phyloP scores from a whole-genome alignment of 2,329 filamentous ascomycete genomes.

The Monosporascus ibericus region DNA sequence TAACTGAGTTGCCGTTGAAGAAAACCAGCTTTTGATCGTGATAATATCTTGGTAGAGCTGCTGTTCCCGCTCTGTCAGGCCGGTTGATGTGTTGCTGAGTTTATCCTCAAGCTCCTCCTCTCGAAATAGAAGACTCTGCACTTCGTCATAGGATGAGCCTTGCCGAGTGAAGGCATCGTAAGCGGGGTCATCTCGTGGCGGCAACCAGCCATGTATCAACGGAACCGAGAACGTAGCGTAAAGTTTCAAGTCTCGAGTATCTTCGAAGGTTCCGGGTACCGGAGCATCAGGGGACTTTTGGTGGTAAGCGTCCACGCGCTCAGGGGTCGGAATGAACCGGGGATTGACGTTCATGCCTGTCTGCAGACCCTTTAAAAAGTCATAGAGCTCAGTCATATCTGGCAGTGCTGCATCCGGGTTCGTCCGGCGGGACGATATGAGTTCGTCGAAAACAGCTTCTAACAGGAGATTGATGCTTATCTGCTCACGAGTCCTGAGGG shows the following conservation, averaged over 20 bases:
- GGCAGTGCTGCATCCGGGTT: slow-evolving; percentile 61
- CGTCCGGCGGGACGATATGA: slow-evolving; percentile 70
- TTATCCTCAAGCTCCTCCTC: slow-evolving; percentile 86
- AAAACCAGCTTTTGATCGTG: slow-evolving; percentile 78
- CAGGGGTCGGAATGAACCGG: slow-evolving; percentile 61
- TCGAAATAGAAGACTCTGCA: slow-evolving; percentile 79
- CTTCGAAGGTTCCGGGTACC: slow-evolving; percentile 71
- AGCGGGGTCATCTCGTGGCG: slow-evolving; percentile 58
- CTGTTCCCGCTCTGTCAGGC: slow-evolving; percentile 68
- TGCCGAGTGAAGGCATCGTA: slow-evolving; percentile 66
- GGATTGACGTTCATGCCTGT: slow-evolving; percentile 99
- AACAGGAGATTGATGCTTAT: slow-evolving; percentile 80
- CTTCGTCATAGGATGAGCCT: slow-evolving; percentile 84
- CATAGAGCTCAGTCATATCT: slow-evolving; percentile 81
- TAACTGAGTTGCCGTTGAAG: slow-evolving; percentile 75
- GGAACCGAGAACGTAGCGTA: slow-evolving; percentile 87
- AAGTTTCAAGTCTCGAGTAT: slow-evolving; percentile 81
- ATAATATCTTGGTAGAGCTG: slow-evolving; percentile 75
- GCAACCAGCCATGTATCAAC: slow-evolving; percentile 89
- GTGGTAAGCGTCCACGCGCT: slow-evolving; percentile 40
- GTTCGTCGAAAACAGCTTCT: slow-evolving; percentile 86
- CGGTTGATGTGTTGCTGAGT: slow-evolving; percentile 48
- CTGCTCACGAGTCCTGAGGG: slow-evolving; percentile 74
- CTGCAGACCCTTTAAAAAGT: slow-evolving; percentile 80
- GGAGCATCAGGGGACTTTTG: slow-evolving; percentile 42